phyloP scores from a whole-genome alignment of 768 basidiomycete species.

The Leccinum obscurum region DNA sequence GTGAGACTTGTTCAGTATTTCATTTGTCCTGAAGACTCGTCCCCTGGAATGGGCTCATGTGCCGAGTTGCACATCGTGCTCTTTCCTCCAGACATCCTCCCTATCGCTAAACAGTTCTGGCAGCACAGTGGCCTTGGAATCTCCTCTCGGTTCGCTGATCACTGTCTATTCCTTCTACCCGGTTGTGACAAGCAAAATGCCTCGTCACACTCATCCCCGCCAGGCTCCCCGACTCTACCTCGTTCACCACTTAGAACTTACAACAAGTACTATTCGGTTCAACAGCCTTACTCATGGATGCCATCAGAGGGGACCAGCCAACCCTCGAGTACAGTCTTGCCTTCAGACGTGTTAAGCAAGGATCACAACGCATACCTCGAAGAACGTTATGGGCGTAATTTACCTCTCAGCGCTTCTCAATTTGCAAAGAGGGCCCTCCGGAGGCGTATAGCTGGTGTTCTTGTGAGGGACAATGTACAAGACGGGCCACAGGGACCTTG shows the following conservation, averaged over 20 bases:
- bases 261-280: conserved; percentile 59
- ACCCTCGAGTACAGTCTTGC: conserved; percentile 8
- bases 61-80: conserved; percentile 81
- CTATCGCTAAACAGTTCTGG: conserved; percentile 90
- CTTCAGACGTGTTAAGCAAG: conserved; percentile 49
- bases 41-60: conserved; percentile 29
- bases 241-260: conserved; percentile 43
- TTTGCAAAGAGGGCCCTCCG: conserved; percentile 87
- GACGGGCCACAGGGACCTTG: conserved; percentile 36
- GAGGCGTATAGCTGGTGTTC: conserved; percentile 85
- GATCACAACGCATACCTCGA: conserved; percentile 83
- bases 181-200: conserved; percentile 33
- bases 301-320: conserved; percentile 5
- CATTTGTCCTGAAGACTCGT: conserved; percentile 60
- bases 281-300: conserved; percentile 11
- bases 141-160: conserved; percentile 83
- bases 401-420: conserved; percentile 68
- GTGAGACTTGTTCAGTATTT: conserved; percentile 68
- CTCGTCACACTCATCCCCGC: conserved; percentile 31
- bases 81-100: conserved; percentile 60
- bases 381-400: conserved; percentile 91
- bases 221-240: conserved; percentile 17
- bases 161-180: conserved; percentile 72
- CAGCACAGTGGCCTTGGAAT: conserved; percentile 92
- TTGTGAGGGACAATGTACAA: conserved; percentile 56